A percentile compares a stretch with the other conserved stretches of the same genome.
phyloP scores from a whole-genome alignment of 2,329 filamentous ascomycete genomes.

The Cladosporium halotolerans region DNA sequence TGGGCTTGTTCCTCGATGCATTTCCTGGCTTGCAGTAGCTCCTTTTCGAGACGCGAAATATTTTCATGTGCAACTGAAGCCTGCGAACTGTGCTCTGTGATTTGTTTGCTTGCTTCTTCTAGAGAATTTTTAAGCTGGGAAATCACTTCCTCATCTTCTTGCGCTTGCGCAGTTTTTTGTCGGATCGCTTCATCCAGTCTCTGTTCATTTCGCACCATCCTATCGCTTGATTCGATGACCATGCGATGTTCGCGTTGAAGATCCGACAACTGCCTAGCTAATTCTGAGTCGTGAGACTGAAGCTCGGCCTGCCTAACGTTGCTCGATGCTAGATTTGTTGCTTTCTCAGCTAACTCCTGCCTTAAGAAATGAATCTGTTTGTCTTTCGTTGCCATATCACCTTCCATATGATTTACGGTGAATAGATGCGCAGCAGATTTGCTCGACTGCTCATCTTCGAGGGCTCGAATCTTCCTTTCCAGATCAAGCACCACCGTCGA shows the following conservation, averaged over 20 bases:
- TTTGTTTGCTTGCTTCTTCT: not conserved
- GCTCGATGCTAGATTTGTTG: not conserved
- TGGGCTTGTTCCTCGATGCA: not conserved
- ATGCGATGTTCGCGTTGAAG: not conserved
- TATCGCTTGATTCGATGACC: not conserved
- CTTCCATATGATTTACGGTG: not conserved
- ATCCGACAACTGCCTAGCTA: not conserved
- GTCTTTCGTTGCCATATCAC: not conserved
- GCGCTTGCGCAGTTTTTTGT: not conserved
- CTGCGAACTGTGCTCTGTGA: not conserved
- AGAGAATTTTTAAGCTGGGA: not conserved
- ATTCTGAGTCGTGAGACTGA: not conserved
- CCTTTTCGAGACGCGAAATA: not conserved
- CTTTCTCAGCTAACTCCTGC: not conserved
- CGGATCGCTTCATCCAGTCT: not conserved
- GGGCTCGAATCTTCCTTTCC: not conserved
- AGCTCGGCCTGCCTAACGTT: not conserved
- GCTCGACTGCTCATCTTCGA: not conserved
- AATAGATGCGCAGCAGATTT: not conserved
- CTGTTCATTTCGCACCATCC: not conserved
- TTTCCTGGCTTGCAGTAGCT: not conserved
- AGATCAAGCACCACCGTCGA: not conserved
- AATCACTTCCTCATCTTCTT: not conserved
- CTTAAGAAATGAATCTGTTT: not conserved
- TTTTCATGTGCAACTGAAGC: not conserved